A percentile compares a stretch with the other conserved stretches of the same genome.
These are phyloP conservation scores for Herpetospermum pedunculosum DNA, from an alignment of 306 rosid species.

Conservation along the genomic window DNA sequence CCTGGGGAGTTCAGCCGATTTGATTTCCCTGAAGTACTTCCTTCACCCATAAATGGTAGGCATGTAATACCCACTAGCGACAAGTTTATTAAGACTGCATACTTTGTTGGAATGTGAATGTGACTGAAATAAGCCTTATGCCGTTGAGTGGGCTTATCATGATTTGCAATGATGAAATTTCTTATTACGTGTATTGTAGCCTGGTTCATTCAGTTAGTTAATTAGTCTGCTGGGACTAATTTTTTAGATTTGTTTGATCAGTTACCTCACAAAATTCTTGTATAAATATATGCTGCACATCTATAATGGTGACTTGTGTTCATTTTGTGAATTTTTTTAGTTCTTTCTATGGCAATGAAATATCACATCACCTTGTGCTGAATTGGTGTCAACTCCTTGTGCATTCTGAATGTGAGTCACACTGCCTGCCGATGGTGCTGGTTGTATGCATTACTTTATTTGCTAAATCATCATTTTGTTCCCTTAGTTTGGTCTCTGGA, in stretches of 20 bases:
- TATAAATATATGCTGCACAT: not conserved
- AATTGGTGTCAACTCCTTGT: not conserved
- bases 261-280: not conserved
- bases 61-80: not conserved
- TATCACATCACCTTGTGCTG: not conserved
- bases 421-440: not conserved
- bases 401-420: not conserved
- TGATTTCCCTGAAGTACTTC: slow-evolving; percentile 76
- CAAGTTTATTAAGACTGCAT: not conserved
- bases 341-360: not conserved
- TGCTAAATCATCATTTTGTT: not conserved
- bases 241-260: not conserved
- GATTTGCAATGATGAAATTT: not conserved
- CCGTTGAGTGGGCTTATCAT: not conserved
- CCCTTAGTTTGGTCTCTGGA: not conserved
- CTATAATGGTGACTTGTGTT: not conserved
- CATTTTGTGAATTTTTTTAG: not conserved
- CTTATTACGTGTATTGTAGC: not conserved
- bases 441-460: not conserved
- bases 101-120: not conserved
- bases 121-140: not conserved
- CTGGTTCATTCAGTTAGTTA: not conserved
- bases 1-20: slow-evolving; percentile 97
- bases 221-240: not conserved
- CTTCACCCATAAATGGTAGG: slow-evolving; percentile 87